Percentiles rank a stretch among this genome's conserved stretches.
These are phyloP conservation scores for Cytospora piceicola DNA, from an alignment of 2,329 filamentous ascomycete genomes.

Conservation along the genomic window DNA sequence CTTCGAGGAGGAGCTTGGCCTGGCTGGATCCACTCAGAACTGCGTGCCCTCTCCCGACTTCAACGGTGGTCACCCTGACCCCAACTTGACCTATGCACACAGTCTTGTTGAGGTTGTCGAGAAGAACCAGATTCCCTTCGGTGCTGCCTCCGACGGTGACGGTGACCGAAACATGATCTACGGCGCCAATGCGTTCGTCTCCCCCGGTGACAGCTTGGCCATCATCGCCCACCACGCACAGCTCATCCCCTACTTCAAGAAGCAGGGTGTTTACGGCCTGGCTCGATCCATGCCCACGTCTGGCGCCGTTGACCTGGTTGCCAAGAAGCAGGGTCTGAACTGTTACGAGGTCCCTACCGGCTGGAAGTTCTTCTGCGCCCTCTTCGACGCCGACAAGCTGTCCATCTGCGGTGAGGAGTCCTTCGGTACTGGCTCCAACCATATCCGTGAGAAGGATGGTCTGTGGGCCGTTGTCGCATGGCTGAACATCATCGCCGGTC, in stretches of 20 bases:
- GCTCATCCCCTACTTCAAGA: constrained; percentile 97
- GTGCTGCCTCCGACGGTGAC: constrained; percentile 94
- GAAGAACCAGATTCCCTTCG: constrained; percentile 89
- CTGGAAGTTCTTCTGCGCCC: constrained; percentile 98
- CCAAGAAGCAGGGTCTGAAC: constrained; percentile 88
- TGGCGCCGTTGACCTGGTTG: constrained; percentile 92
- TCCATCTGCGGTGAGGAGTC: constrained; percentile 99
- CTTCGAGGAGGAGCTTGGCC: constrained; percentile 90
- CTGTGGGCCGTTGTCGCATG: constrained; percentile 97
- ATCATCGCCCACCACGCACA: constrained; percentile 98
- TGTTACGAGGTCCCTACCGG: constrained; percentile 97
- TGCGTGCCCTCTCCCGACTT: constrained; percentile 93
- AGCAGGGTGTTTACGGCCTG: constrained; percentile 92
- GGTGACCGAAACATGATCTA: constrained; percentile 99
- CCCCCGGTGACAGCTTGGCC: constrained; percentile 93
- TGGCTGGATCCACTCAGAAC: constrained; percentile 79
- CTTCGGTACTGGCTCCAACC: constrained; percentile 97
- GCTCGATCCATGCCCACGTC: constrained; percentile 98
- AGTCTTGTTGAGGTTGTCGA: constrained; percentile 93
- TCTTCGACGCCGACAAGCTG: constrained; percentile 93
- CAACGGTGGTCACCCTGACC: constrained; percentile 94
- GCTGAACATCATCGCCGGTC: constrained; percentile 97
- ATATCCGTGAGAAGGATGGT: constrained; percentile 98
- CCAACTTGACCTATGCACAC: constrained; percentile 96
- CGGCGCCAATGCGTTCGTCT: constrained; percentile 93